Evolutionary conservation across 352 stramenopile species (phyloP).

Genomic region (Phytopythium helicoides): DNA sequence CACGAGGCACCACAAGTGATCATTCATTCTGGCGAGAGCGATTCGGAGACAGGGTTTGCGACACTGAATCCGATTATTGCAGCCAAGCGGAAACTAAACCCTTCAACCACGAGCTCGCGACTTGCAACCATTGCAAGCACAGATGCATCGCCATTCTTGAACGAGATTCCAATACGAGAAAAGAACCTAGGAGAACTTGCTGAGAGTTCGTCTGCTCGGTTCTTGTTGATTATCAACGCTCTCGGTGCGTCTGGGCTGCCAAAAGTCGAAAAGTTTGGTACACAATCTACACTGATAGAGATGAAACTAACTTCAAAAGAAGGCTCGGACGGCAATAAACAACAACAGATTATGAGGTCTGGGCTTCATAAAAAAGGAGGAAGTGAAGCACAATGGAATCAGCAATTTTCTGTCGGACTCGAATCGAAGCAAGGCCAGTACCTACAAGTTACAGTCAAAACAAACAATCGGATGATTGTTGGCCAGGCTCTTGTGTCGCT

Average conservation of each 20-base stretch:
- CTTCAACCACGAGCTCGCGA: conserved; percentile 15
- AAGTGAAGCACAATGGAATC: conserved; percentile 81
- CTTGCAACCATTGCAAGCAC: conserved; percentile 4
- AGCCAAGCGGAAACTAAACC: not conserved
- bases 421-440: conserved; percentile 49
- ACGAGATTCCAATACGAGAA: not conserved
- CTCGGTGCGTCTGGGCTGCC: conserved; percentile 50
- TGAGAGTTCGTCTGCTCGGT: not conserved
- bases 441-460: conserved; percentile 58
- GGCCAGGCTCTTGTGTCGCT: conserved; percentile 54
- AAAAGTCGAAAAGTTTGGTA: conserved; percentile 78
- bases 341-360: conserved; percentile 43
- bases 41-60: conserved; percentile 55
- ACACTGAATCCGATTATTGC: conserved; percentile 68
- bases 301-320: conserved; percentile 31
- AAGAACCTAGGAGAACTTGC: conserved; percentile 5
- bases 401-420: conserved; percentile 63
- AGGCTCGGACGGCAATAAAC: conserved; percentile 11
- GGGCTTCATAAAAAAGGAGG: conserved; percentile 77
- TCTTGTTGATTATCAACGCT: conserved; percentile 54
- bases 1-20: conserved; percentile 46
- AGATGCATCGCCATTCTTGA: conserved; percentile 15
- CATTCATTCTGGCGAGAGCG: conserved; percentile 71
- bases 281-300: conserved; percentile 69
- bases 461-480: conserved; percentile 61